A percentile compares a stretch with the other conserved stretches of the same genome.
Evolutionary conservation across 73 alveolate species (phyloP).

Genomic region (Halteria grandinella): DNA sequence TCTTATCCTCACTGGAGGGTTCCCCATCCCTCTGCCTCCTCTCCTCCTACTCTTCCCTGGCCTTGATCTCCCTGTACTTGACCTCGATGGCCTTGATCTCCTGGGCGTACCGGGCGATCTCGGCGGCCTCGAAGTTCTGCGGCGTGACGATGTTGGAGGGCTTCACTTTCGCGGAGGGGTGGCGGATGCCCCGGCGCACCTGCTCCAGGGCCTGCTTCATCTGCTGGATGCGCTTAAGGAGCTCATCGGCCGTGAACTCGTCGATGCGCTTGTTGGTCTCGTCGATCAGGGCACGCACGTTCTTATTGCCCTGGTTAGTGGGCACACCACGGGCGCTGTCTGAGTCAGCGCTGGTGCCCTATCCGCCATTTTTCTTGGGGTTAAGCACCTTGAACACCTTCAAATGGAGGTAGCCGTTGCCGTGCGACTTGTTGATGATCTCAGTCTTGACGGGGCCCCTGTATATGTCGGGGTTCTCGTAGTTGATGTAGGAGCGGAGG

Average conservation of each 20-base stretch:
- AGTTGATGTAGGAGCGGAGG: slow-evolving; percentile 28
- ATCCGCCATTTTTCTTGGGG: slow-evolving; percentile 46
- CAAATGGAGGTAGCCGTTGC: slow-evolving; percentile 47
- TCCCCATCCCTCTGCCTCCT: background rate
- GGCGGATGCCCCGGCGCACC: slow-evolving; percentile 21
- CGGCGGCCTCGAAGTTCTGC: slow-evolving; percentile 19
- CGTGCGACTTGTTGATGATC: slow-evolving; percentile 36
- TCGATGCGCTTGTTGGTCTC: slow-evolving; percentile 16
- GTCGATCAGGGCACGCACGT: slow-evolving; percentile 34
- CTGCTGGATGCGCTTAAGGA: slow-evolving; percentile 1
- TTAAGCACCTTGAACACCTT: slow-evolving; percentile 56
- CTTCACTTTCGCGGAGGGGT: slow-evolving; percentile 30
- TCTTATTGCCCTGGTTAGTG: slow-evolving; percentile 26
- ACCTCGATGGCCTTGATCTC: slow-evolving; percentile 26
- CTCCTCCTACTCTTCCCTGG: slow-evolving; percentile 12
- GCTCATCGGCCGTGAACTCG: slow-evolving; percentile 16
- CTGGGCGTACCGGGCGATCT: slow-evolving; percentile 5
- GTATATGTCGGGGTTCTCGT: slow-evolving; percentile 45
- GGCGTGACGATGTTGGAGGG: slow-evolving; percentile 42
- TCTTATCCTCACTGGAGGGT: slow-evolving; percentile 3
- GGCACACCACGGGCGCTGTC: slow-evolving; percentile 30
- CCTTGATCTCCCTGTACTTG: background rate
- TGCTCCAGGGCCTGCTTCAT: slow-evolving; percentile 34
- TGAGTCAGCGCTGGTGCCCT: slow-evolving; percentile 49
- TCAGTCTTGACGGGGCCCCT: slow-evolving; percentile 52